A percentile compares a stretch with the other conserved stretches of the same genome.
Conservation (phyloP, 345 rosid genomes). For the Geranium brycei region DNA sequence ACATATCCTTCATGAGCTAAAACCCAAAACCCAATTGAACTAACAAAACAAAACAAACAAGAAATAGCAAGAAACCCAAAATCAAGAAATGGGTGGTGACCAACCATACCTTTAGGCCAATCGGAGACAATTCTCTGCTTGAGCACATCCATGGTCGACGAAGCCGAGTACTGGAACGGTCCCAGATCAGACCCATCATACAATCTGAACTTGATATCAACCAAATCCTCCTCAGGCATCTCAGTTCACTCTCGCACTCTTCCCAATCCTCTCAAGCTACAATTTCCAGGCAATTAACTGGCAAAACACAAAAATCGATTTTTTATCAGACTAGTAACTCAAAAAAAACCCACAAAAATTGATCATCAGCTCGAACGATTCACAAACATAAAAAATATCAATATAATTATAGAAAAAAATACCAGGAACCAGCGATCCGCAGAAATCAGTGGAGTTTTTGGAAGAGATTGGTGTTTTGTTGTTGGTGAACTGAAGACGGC, state of each 20-base stretch:
- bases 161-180: constrained; percentile 65
- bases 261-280: too few relatives aligned
- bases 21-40: neutral
- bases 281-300: constrained; percentile 18
- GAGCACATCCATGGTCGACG: constrained; percentile 39
- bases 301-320: too few relatives aligned
- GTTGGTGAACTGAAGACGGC: constrained; percentile 24
- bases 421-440: neutral
- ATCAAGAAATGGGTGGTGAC: too few relatives aligned
- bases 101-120: constrained; percentile 71
- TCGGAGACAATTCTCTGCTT: constrained; percentile 59
- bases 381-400: neutral
- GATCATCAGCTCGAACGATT: too few relatives aligned
- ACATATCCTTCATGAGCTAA: neutral
- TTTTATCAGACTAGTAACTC: too few relatives aligned
- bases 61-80: too few relatives aligned
- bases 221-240: constrained; percentile 34
- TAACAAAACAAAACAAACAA: too few relatives aligned
- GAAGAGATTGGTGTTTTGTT: constrained; percentile 15
- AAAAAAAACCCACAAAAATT: too few relatives aligned
- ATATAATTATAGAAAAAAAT: neutral
- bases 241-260: too few relatives aligned
- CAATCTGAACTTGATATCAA: constrained; percentile 58
- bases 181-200: constrained; percentile 93
- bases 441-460: constrained; percentile 9